phyloP scores from a whole-genome alignment of 129 eudicot species.

The Rutidosis leptorrhynchoides region DNA sequence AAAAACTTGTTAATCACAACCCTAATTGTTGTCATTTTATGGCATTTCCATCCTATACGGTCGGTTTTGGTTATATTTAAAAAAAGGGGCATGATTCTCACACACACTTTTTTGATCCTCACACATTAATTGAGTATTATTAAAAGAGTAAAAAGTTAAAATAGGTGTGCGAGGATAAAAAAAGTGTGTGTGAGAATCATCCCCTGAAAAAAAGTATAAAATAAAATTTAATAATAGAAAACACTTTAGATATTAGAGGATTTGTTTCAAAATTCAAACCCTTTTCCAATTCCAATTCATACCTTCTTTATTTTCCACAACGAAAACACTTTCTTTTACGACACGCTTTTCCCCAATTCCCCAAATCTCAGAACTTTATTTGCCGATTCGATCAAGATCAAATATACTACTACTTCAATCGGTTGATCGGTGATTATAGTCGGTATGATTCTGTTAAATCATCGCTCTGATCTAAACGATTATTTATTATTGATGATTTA shows the following conservation, averaged over 20 bases:
- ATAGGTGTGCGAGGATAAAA: too few species aligned
- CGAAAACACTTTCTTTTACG: constrained; percentile 30
- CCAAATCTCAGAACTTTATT: constrained; percentile 15
- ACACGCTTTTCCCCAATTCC: constrained; percentile 18
- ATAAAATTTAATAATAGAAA: neutral
- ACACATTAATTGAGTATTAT: too few species aligned
- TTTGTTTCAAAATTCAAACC: constrained; percentile 19
- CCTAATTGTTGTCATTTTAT: too few species aligned
- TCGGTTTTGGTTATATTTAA: too few species aligned
- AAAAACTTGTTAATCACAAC: too few species aligned
- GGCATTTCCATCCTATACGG: too few species aligned
- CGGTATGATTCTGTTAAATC: constrained; percentile 21
- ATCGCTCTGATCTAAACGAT: neutral
- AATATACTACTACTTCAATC: neutral
- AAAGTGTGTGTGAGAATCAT: too few species aligned
- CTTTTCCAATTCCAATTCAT: constrained; percentile 4
- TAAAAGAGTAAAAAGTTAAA: too few species aligned
- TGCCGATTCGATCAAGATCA: constrained; percentile 17
- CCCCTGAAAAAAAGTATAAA: neutral
- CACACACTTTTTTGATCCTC: too few species aligned
- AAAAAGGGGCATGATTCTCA: too few species aligned
- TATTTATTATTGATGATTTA: constrained; percentile 1
- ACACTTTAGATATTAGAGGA: constrained; percentile 16
- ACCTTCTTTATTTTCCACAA: constrained; percentile 17
- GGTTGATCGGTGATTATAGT: constrained; percentile 11